These are phyloP conservation scores for Pyrus betulifolia DNA, from an alignment of 306 rosid genomes.

Conservation along the genomic window DNA sequence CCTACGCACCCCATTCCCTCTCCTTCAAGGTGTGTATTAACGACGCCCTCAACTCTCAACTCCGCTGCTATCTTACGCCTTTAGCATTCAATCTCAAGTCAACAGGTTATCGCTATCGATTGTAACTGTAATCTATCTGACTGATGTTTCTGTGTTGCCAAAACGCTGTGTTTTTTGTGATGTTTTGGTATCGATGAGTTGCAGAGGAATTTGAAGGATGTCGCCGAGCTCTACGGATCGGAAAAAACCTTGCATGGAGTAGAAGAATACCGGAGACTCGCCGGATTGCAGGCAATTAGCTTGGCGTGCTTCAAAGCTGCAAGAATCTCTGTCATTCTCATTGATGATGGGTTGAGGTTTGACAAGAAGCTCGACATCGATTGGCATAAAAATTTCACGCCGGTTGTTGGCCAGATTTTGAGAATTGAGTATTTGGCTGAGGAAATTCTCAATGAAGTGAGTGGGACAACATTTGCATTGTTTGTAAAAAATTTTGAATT, in stretches of 20 bases:
- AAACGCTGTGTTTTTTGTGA: background rate
- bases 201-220: slow-evolving; percentile 77
- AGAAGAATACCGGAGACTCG: slow-evolving; percentile 53
- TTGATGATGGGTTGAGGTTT: slow-evolving; percentile 73
- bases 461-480: slow-evolving; percentile 7
- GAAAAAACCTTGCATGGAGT: slow-evolving; percentile 48
- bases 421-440: slow-evolving; percentile 78
- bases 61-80: background rate
- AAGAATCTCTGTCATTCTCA: slow-evolving; percentile 54
- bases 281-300: slow-evolving; percentile 57
- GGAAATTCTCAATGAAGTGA: slow-evolving; percentile 66
- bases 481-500: background rate
- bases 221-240: slow-evolving; percentile 63
- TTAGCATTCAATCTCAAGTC: background rate
- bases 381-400: slow-evolving; percentile 60
- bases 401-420: slow-evolving; percentile 71
- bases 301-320: slow-evolving; percentile 74
- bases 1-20: slow-evolving; percentile 44
- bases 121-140: background rate
- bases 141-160: background rate
- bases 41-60: background rate
- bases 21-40: slow-evolving; percentile 59
- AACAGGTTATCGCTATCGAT: background rate
- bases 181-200: background rate
- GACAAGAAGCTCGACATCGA: slow-evolving; percentile 51